These are phyloP conservation scores for Trichomonas vaginalis DNA, from an alignment of 208 protist genomes.

Conservation along the genomic window DNA sequence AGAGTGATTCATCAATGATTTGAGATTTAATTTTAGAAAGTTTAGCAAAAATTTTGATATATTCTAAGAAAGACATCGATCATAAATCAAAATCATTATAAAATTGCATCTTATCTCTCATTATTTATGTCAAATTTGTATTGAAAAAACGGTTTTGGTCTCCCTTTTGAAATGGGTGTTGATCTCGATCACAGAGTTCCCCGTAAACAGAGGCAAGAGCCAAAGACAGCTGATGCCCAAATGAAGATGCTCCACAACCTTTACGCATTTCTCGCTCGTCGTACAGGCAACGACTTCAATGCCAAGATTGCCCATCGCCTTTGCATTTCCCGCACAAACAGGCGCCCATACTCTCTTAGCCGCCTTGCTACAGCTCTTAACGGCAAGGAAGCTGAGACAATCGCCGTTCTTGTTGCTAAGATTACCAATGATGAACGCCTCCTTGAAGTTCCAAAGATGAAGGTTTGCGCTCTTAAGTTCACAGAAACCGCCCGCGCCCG, in stretches of 20 bases:
- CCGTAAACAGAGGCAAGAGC: neutral
- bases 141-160: neutral
- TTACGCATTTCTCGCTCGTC: slow-evolving; percentile 92
- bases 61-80: too few relatives aligned
- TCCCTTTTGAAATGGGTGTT: neutral
- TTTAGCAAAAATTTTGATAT: too few relatives aligned
- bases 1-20: too few relatives aligned
- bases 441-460: slow-evolving; percentile 67
- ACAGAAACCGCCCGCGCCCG: slow-evolving; percentile 85
- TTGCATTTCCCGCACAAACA: slow-evolving; percentile 79
- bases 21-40: too few relatives aligned
- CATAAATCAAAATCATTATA: too few relatives aligned
- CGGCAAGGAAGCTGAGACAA: slow-evolving; percentile 61
- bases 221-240: slow-evolving; percentile 70
- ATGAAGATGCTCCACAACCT: slow-evolving; percentile 90
- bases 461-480: slow-evolving; percentile 89
- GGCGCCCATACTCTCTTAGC: slow-evolving; percentile 77
- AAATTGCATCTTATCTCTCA: too few relatives aligned
- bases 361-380: slow-evolving; percentile 63
- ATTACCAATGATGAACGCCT: slow-evolving; percentile 26
- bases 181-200: neutral
- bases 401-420: slow-evolving; percentile 43
- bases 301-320: slow-evolving; percentile 81
- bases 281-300: slow-evolving; percentile 93
- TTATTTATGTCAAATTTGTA: too few relatives aligned